These are phyloP conservation scores for Cercospora zeina DNA, from an alignment of 2,329 filamentous ascomycete species.

Conservation along the genomic window DNA sequence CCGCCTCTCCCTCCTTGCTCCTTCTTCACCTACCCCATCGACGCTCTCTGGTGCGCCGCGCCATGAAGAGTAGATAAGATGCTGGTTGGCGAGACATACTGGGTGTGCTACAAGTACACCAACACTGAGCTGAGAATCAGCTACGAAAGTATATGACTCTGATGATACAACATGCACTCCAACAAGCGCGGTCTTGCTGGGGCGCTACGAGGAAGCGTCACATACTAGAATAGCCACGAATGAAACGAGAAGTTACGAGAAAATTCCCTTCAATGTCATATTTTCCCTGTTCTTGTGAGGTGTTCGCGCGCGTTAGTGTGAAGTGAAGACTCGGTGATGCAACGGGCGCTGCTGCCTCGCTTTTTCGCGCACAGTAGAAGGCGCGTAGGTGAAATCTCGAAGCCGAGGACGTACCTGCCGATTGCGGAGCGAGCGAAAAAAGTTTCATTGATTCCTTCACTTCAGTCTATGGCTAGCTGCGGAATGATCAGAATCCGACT, in stretches of 20 bases:
- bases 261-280: not conserved
- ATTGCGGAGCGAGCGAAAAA: not conserved
- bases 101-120: not conserved
- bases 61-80: not conserved
- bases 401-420: not conserved
- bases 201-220: conserved; percentile 1
- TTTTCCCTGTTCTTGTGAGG: not conserved
- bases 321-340: not conserved
- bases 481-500: not conserved
- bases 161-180: not conserved
- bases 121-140: not conserved
- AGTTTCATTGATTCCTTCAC: not conserved
- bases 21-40: not conserved
- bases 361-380: not conserved
- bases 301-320: not conserved
- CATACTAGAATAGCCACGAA: conserved; percentile 4
- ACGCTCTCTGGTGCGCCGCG: not conserved
- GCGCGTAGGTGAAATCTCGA: not conserved
- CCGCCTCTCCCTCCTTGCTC: not conserved
- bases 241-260: not conserved
- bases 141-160: conserved; percentile 5
- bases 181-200: not conserved
- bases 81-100: not conserved
- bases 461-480: not conserved
- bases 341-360: not conserved